Evolutionary conservation across 2,329 filamentous ascomycete genomes (phyloP).

Genomic region (Fusarium odoratissimum): DNA sequence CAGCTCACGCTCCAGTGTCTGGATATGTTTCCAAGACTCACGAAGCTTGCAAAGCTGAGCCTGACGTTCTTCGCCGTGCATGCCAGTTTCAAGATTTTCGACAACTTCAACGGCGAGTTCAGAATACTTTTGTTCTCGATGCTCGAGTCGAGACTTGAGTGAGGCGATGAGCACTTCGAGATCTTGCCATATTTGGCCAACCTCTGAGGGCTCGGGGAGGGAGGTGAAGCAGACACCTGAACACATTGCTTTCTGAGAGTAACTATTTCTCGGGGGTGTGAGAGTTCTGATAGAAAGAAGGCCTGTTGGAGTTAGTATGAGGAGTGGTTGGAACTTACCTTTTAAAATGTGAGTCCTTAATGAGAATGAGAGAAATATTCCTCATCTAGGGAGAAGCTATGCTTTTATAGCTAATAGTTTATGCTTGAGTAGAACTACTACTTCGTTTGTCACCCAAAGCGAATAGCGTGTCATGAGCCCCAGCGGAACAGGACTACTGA

Average conservation of each 20-base stretch:
- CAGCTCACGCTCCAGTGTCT: neutral
- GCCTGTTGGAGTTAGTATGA: too few relatives aligned
- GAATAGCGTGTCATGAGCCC: fast-evolving
- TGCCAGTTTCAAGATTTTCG: neutral
- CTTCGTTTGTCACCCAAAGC: fast-evolving
- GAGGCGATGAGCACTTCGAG: neutral
- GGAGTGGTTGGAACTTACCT: neutral
- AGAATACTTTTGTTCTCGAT: neutral
- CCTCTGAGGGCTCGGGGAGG: neutral
- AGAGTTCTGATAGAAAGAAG: too few relatives aligned
- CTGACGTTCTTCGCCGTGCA: fast-evolving
- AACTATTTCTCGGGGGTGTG: fast-evolving
- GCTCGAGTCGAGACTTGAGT: neutral
- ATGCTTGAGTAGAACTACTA: fast-evolving
- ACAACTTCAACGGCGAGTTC: neutral
- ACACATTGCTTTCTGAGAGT: neutral
- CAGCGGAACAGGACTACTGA: neutral
- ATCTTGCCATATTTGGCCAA: neutral
- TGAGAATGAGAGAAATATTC: fast-evolving
- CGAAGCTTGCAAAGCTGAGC: neutral
- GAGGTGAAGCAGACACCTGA: neutral
- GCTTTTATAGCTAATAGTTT: neutral
- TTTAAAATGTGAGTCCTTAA: fast-evolving
- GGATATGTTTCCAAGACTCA: neutral
- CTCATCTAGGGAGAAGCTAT: fast-evolving